Evolutionary conservation across 2,329 filamentous ascomycete species (phyloP).

Genomic region (Zasmidium angulare): DNA sequence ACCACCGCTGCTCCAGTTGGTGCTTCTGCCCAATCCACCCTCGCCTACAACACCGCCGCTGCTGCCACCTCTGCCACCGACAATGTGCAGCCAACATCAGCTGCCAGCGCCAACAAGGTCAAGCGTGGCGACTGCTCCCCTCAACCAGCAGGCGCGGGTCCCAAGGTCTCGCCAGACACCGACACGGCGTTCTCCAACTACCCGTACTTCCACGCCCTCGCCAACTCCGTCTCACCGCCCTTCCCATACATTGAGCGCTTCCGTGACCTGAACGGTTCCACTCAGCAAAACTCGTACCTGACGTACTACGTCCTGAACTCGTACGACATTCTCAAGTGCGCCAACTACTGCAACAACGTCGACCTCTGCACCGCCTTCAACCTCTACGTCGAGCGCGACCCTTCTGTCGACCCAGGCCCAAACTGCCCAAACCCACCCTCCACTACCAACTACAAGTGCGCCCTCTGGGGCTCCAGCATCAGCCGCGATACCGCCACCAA

Average conservation of each 20-base stretch:
- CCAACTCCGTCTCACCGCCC: conserved; percentile 16
- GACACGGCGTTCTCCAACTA: conserved; percentile 28
- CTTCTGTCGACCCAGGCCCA: conserved; percentile 21
- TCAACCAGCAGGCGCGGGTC: conserved; percentile 39
- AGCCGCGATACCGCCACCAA: conserved; percentile 27
- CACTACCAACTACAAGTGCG: conserved; percentile 36
- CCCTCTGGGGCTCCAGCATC: conserved; percentile 36
- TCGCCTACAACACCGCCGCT: conserved; percentile 19
- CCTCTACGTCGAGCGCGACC: conserved; percentile 29
- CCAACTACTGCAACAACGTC: conserved; percentile 23
- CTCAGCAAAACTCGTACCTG: conserved; percentile 27
- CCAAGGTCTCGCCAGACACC: conserved; percentile 28
- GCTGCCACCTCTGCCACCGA: conserved; percentile 18
- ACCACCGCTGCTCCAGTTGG: conserved; percentile 22
- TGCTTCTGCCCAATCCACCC: conserved; percentile 15
- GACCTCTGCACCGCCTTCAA: conserved; percentile 28
- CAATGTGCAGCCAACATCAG: conserved; percentile 18
- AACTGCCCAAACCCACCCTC: conserved; percentile 30
- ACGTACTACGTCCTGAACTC: conserved; percentile 25
- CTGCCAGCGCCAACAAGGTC: conserved; percentile 14
- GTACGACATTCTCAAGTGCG: conserved; percentile 25
- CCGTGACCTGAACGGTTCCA: conserved; percentile 25
- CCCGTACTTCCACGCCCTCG: conserved; percentile 17
- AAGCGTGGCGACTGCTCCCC: conserved; percentile 36
- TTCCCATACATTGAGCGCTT: conserved; percentile 27